phyloP scores from a whole-genome alignment of 1,284 basidiomycete genomes.

The Pseudomicrostroma phylloplanum region DNA sequence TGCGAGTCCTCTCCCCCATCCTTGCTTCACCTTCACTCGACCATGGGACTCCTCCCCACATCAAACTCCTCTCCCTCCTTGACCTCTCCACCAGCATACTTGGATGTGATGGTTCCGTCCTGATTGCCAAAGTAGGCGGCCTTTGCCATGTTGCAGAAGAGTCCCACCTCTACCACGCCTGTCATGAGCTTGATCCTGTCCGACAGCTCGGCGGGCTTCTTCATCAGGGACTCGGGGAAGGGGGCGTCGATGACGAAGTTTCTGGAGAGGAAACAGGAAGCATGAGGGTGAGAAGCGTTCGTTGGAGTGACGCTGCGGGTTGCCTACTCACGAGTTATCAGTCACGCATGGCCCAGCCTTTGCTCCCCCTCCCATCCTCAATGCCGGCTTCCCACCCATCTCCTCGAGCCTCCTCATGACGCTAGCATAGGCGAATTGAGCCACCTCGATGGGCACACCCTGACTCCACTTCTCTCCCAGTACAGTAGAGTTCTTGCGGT shows the following conservation, averaged over 20 bases:
- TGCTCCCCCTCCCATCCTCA: slow-evolving; percentile 42
- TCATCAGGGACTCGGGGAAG: slow-evolving; percentile 39
- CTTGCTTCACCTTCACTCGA: slow-evolving; percentile 58
- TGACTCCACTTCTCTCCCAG: slow-evolving; percentile 77
- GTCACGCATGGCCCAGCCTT: slow-evolving; percentile 91
- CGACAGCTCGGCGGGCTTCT: slow-evolving; percentile 35
- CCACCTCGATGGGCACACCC: slow-evolving; percentile 92
- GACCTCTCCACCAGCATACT: slow-evolving; percentile 32
- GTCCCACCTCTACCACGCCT: slow-evolving; percentile 91
- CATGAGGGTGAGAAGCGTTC: background rate
- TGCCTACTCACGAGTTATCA: slow-evolving; percentile 61
- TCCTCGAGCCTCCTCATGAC: slow-evolving; percentile 50
- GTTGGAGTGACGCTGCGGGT: slow-evolving; percentile 53
- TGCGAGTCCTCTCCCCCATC: background rate
- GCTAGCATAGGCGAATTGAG: slow-evolving; percentile 88
- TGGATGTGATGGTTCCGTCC: slow-evolving; percentile 38
- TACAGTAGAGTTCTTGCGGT: slow-evolving; percentile 73
- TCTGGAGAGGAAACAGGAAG: slow-evolving; percentile 9
- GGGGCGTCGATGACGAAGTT: slow-evolving; percentile 47
- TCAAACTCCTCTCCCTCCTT: slow-evolving; percentile 24
- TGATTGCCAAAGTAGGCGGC: slow-evolving; percentile 92
- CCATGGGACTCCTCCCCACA: slow-evolving; percentile 9
- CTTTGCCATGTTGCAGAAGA: slow-evolving; percentile 85
- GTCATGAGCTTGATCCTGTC: slow-evolving; percentile 55
- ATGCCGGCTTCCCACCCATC: slow-evolving; percentile 37